Evolutionary conservation across 192 early-diverging fungal genomes (phyloP).

Genomic region (Anaeromyces robustus): DNA sequence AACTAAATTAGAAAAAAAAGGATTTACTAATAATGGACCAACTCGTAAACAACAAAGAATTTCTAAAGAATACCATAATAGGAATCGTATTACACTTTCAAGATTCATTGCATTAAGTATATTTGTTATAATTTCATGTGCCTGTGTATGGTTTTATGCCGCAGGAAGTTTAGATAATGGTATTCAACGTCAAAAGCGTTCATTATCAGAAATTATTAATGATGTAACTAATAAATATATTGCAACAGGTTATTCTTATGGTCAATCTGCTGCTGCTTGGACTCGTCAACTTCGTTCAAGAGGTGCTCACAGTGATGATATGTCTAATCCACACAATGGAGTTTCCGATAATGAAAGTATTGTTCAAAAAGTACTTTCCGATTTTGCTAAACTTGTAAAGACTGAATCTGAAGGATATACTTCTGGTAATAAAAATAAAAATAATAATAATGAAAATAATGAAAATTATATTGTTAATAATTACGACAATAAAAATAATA

Average conservation of each 20-base stretch:
- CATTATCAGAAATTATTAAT: neutral
- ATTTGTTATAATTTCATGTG: neutral
- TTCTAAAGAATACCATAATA: neutral
- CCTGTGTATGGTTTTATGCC: neutral
- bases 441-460: neutral
- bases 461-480: neutral
- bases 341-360: neutral
- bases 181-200: neutral
- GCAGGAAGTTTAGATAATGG: neutral
- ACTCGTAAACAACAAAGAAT: neutral
- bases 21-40: neutral
- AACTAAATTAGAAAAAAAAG: neutral
- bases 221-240: neutral
- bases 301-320: neutral
- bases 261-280: neutral
- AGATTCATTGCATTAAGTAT: neutral
- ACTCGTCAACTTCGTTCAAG: neutral
- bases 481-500: no score
- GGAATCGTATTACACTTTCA: neutral
- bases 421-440: neutral
- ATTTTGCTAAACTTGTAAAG: neutral
- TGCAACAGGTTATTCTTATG: neutral
- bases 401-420: neutral
- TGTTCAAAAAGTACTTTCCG: neutral
- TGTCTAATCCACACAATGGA: neutral